Evolutionary conservation across 2,329 filamentous ascomycete genomes (phyloP), one percentile per base, ranked within the genome.

Genomic region (Pseudogymnoascus sp.): DNA sequence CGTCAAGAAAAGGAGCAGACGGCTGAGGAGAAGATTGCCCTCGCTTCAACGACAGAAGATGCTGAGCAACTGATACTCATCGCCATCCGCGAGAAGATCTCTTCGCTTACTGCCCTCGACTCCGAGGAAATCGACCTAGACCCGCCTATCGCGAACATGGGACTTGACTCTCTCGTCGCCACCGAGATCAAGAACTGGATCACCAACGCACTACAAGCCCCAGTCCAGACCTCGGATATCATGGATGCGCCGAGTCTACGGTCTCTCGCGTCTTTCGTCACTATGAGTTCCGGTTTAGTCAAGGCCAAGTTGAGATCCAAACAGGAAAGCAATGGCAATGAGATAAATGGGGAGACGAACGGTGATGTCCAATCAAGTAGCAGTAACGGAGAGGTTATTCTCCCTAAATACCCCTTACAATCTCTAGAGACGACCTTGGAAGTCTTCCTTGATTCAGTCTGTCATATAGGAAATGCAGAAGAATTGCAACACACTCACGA

Each of bases 141-240:
- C 35, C 23, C n/a, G 25, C n/a, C 62, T 16, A 33, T 61, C 16
- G n/a, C 62, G 11, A 75, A 75, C 2, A 80, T 80, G 55, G 80
- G 80, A 1, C 75, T 82, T 4, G 80, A 82, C 70, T 82, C 79
- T 0, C 72, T 82, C 7, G 77, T 81, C 7, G 80, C 79, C 2
- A 78, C 82, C 23, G 77, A 77, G 5, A 71, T 82, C 4, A 75
- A 79, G 14, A 80, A 76, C 64, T 82, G 79, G 78, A 38, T 38
- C 36, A 38, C 36, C 14, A 38, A 38, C 14, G 68, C 67, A 2
- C 71, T 72, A 42, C 64, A 69, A 58, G 65, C 65, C 9, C 36
- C 64, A 0, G 30, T 72, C 4, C 72, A 73, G 58, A 70, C 72
- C 1, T 67, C 69, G 23, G 70, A 72, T 52, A 63, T 71, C 12